Conservation (phyloP, 129 eudicot genomes). For the Lactuca saligna region DNA sequence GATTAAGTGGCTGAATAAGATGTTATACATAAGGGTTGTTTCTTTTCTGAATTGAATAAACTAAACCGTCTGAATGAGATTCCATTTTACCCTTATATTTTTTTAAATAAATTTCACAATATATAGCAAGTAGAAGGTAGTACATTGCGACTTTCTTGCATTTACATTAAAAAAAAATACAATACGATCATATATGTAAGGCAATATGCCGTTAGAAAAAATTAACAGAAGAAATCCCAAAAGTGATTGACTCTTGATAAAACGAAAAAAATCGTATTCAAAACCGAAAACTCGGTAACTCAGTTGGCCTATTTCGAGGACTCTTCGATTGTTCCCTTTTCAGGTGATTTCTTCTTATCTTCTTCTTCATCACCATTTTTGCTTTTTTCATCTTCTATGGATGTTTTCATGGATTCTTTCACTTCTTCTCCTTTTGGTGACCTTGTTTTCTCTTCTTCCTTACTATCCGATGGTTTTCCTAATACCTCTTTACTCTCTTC, state of each 20-base stretch:
- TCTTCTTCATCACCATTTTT: constrained; percentile 12
- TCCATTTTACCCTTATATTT: too few species aligned
- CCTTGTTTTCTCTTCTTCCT: constrained; percentile 2
- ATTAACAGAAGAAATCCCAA: too few species aligned
- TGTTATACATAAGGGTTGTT: too few species aligned
- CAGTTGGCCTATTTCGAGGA: not conserved
- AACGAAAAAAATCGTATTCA: not conserved
- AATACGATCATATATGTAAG: too few species aligned
- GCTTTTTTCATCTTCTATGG: not conserved
- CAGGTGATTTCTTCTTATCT: constrained; percentile 3
- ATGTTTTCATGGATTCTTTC: constrained; percentile 11
- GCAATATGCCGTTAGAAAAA: too few species aligned
- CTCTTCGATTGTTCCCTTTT: not conserved
- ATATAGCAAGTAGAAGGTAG: not conserved
- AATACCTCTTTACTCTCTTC: not conserved
- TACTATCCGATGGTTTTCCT: not conserved
- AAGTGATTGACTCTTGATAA: too few species aligned
- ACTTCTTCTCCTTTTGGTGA: not conserved
- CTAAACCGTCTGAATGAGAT: too few species aligned
- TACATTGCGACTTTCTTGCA: not conserved
- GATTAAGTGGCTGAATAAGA: too few species aligned
- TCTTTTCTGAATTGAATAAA: too few species aligned
- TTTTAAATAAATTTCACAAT: too few species aligned
- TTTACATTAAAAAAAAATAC: too few species aligned
- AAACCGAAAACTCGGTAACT: not conserved